Conservation (phyloP, 73 alveolate genomes). For the Symbiodinium pilosum region DNA sequence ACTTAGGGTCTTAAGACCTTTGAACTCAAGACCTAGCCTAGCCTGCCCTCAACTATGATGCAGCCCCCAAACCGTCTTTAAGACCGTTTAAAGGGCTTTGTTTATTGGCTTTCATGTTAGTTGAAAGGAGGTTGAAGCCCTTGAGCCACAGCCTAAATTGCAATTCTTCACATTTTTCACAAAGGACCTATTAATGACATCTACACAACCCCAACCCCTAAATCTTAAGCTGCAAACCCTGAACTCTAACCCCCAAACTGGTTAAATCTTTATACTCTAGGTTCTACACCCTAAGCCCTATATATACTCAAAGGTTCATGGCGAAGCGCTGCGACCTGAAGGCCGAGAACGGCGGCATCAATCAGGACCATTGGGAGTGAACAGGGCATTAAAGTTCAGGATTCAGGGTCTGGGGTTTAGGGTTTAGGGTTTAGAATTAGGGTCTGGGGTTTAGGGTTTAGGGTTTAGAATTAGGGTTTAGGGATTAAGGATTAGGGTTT, state of each 20-base stretch:
- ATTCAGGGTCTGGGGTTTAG: neutral
- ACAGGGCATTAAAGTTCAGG: neutral
- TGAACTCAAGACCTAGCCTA: too few relatives aligned
- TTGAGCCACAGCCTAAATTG: too few relatives aligned
- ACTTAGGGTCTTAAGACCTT: too few relatives aligned
- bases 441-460: too few relatives aligned
- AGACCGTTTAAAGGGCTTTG: neutral
- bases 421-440: too few relatives aligned
- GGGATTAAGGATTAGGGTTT: too few relatives aligned
- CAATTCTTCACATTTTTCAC: too few relatives aligned
- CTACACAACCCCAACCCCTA: neutral
- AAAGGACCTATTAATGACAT: too few relatives aligned
- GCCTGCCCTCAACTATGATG: too few relatives aligned
- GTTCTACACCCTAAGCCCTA: too few relatives aligned
- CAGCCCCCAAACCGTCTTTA: neutral
- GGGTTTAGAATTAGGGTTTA: too few relatives aligned
- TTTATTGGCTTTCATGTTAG: neutral
- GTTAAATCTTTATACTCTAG: too few relatives aligned
- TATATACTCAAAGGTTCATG: neutral
- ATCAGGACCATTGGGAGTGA: neutral
- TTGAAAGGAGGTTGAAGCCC: neutral
- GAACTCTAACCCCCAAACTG: neutral
- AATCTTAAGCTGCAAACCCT: neutral
- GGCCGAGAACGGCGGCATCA: slow-evolving; percentile 33
- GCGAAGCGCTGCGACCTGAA: slow-evolving; percentile 79